Evolutionary conservation across 306 rosid genomes (phyloP).

Genomic region (Cucurbita argyrosperma): DNA sequence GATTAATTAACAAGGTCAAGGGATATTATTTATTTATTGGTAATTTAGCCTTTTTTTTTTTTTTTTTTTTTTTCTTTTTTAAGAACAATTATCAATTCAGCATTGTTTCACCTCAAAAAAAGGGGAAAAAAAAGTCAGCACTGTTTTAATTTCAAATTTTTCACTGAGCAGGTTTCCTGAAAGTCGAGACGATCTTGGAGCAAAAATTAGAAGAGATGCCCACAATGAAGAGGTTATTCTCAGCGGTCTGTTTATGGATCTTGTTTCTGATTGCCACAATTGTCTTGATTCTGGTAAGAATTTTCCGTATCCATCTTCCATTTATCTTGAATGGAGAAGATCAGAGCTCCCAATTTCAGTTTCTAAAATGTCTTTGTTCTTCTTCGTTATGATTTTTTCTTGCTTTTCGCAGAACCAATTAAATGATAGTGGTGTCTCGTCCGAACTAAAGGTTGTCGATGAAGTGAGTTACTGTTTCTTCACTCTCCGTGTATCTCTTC

Average conservation of each 20-base stretch:
- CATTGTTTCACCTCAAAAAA: not conserved
- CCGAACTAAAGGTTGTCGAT: not conserved
- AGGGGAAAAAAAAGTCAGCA: too few species aligned
- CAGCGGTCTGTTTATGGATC: conserved; percentile 24
- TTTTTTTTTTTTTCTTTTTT: too few species aligned
- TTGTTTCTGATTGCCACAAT: conserved; percentile 25
- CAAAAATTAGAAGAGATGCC: conserved; percentile 6
- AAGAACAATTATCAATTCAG: not conserved
- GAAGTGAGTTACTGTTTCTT: not conserved
- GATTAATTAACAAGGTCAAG: too few species aligned
- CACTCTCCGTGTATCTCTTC: not conserved
- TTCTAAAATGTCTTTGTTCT: not conserved
- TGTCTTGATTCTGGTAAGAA: conserved; percentile 22
- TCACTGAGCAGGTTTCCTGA: not conserved
- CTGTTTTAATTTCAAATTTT: not conserved
- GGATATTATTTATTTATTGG: too few species aligned
- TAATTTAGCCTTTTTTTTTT: too few species aligned
- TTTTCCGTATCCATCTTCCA: not conserved
- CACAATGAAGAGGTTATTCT: conserved; percentile 11
- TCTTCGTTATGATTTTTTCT: not conserved
- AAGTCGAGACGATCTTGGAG: not conserved
- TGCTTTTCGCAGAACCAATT: not conserved
- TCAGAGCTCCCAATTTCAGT: not conserved
- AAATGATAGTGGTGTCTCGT: conserved; percentile 1
- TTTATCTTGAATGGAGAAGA: not conserved